A percentile compares a stretch with the other conserved stretches of the same genome.
phyloP scores from a whole-genome alignment of 139 green algal species.

The Spirogloea muscicola region DNA sequence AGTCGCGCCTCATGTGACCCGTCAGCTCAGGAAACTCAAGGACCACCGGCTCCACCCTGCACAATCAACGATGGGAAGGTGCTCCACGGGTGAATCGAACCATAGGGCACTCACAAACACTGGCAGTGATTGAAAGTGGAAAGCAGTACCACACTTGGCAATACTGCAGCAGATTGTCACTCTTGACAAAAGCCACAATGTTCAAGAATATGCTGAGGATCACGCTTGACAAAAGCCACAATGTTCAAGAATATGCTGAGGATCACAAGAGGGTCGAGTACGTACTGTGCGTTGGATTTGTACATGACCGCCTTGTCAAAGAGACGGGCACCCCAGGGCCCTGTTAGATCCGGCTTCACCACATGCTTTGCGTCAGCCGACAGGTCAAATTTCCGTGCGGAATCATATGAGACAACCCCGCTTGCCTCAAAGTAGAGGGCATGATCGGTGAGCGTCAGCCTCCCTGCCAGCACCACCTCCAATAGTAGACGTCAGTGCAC shows the following conservation, averaged over 20 bases:
- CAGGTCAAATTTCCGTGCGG: slow-evolving; percentile 34
- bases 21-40: slow-evolving; percentile 35
- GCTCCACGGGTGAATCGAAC: too few species aligned
- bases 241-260: too few species aligned
- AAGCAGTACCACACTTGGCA: too few species aligned
- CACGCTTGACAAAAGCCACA: too few species aligned
- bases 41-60: slow-evolving; percentile 17
- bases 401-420: slow-evolving; percentile 23
- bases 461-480: neutral
- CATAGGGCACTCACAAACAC: too few species aligned
- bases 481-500: too few species aligned
- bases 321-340: slow-evolving; percentile 13
- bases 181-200: too few species aligned
- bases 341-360: slow-evolving; percentile 31
- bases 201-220: too few species aligned
- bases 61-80: too few species aligned
- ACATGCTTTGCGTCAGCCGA: neutral
- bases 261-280: too few species aligned
- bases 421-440: slow-evolving; percentile 26
- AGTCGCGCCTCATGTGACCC: slow-evolving; percentile 26
- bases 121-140: too few species aligned
- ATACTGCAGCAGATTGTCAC: too few species aligned
- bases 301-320: slow-evolving; percentile 38
- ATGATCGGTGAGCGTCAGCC: slow-evolving; percentile 27
- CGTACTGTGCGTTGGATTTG: neutral